These are phyloP conservation scores for Quercus alba DNA, from an alignment of 306 rosid species.

Conservation along the genomic window DNA sequence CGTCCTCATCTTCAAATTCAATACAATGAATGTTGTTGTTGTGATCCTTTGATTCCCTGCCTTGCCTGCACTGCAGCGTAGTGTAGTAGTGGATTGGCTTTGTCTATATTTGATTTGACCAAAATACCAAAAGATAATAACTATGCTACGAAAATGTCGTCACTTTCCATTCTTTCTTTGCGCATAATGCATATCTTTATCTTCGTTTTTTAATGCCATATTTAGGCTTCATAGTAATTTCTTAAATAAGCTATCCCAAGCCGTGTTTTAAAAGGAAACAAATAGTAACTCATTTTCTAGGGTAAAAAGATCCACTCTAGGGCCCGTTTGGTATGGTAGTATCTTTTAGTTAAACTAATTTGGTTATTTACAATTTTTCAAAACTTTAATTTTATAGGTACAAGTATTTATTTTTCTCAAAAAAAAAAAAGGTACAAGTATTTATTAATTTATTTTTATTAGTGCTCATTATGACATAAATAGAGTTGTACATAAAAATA, in stretches of 20 bases:
- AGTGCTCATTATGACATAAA: too few relatives aligned
- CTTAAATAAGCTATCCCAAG: background rate
- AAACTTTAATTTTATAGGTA: too few relatives aligned
- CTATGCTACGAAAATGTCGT: background rate
- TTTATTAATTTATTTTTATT: too few relatives aligned
- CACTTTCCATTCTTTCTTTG: slow-evolving; percentile 4
- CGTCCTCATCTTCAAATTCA: background rate
- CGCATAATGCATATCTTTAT: background rate
- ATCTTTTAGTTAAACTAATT: too few relatives aligned
- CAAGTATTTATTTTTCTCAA: too few relatives aligned
- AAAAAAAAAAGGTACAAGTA: too few relatives aligned
- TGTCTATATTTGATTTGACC: slow-evolving; percentile 8
- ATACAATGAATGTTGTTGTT: background rate
- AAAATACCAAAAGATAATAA: background rate
- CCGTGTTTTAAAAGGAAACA: background rate
- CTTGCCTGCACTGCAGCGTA: background rate
- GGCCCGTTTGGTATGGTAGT: too few relatives aligned
- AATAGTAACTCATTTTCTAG: background rate
- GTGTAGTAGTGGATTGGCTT: background rate
- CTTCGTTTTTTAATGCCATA: background rate
- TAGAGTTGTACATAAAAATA: too few relatives aligned
- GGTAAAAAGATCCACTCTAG: too few relatives aligned
- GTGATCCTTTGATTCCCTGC: background rate
- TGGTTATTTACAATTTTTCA: too few relatives aligned
- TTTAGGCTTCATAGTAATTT: background rate